Percentiles rank a stretch among this genome's conserved stretches.
These are phyloP conservation scores for Colletotrichum sp. DNA, from an alignment of 2,329 filamentous ascomycete genomes.

Conservation along the genomic window DNA sequence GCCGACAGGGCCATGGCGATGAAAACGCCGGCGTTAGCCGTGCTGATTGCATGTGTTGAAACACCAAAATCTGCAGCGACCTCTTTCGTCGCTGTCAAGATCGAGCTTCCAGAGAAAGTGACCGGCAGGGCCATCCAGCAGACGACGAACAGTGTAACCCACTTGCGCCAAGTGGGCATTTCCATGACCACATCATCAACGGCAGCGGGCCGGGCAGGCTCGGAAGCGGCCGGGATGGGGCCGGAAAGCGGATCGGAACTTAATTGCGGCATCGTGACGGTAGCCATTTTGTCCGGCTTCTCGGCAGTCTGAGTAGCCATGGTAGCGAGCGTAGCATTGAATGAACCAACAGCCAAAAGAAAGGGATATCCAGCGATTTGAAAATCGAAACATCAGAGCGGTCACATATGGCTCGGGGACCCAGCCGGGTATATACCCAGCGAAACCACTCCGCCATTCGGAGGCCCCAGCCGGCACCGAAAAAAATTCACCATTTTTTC, in stretches of 20 bases:
- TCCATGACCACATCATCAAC: conserved; percentile 25
- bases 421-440: not conserved
- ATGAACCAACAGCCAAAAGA: not conserved
- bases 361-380: not conserved
- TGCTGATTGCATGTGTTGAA: conserved; percentile 72
- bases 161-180: conserved; percentile 23
- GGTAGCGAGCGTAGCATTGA: not conserved
- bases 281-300: not conserved
- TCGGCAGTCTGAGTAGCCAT: not conserved
- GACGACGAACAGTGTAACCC: conserved; percentile 22
- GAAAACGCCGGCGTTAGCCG: conserved; percentile 78
- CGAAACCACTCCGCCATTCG: conserved; percentile 1
- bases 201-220: conserved; percentile 20
- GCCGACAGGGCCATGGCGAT: conserved; percentile 75
- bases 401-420: not conserved
- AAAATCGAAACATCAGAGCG: not conserved
- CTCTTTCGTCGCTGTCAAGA: conserved; percentile 76
- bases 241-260: conserved; percentile 3
- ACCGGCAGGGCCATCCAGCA: conserved; percentile 52
- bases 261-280: not conserved
- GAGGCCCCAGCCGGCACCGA: not conserved
- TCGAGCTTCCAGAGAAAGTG: conserved; percentile 78
- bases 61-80: conserved; percentile 70
- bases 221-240: conserved; percentile 2
- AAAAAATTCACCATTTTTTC: not conserved